Conservation (phyloP, 2,329 filamentous ascomycete genomes). For the Myriosclerotinia duriaeana region DNA sequence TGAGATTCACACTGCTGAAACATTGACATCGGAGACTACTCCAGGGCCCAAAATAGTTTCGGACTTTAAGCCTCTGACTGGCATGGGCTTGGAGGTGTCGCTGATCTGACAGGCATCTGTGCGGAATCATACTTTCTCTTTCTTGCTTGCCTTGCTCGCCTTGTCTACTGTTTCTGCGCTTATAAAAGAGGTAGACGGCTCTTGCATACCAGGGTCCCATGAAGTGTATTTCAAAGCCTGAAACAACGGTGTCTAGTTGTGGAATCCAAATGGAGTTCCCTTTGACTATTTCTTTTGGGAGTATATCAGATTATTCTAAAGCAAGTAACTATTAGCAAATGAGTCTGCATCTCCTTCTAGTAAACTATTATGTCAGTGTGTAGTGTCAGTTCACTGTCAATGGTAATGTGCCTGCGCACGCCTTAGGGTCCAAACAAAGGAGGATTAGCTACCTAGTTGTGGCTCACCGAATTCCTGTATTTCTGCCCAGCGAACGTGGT, state of each 20-base stretch:
- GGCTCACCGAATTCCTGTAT: neutral
- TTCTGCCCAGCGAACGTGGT: neutral
- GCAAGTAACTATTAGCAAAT: constrained; percentile 3
- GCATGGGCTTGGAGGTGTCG: constrained; percentile 8
- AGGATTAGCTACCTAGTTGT: constrained; percentile 7
- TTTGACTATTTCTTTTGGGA: constrained; percentile 2
- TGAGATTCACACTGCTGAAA: neutral
- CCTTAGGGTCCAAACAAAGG: constrained; percentile 12
- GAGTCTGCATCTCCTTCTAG: neutral
- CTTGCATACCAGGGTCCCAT: neutral
- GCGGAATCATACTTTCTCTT: neutral
- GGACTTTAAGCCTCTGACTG: neutral
- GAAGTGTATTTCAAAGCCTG: neutral
- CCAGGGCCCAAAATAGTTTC: neutral
- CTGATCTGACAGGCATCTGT: constrained; percentile 14
- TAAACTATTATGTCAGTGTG: constrained; percentile 1
- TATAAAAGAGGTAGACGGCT: neutral
- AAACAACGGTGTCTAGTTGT: constrained; percentile 9
- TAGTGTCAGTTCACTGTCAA: neutral
- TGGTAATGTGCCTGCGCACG: neutral
- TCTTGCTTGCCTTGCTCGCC: neutral
- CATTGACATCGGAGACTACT: constrained; percentile 1
- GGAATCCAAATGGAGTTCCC: neutral
- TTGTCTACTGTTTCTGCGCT: neutral
- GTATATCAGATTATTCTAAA: constrained; percentile 11